Base-by-base conservation (phyloP, 179 eudicot genomes). In the Sideroxylon spinosum region DNA sequence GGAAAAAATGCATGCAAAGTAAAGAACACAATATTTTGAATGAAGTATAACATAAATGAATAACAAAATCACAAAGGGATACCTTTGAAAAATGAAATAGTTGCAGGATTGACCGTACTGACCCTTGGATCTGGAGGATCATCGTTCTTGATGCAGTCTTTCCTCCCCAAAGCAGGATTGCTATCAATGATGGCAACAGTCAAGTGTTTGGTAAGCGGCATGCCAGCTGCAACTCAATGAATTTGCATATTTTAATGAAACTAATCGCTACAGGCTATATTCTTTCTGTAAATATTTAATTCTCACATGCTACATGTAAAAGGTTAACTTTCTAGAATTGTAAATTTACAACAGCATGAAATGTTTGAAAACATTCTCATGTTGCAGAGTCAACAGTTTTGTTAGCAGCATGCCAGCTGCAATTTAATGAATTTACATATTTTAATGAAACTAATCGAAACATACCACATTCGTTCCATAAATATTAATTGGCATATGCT, bases 101-200 rank as follows among this genome's bases (percentile, higher is more conserved):
- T 81, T 63, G 98, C 86, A 55, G 99, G 99, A 48, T 98, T 96
- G 80, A 96, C 88, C 26, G 99, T 94, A 78, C 99, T 96, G 78
- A 96, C 99, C 88, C 99, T 93, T 69, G 97, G 94, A 82, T 96
- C 98, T 69, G 99, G 99, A 29, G 89, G 87, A 63, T 89, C 91
- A 79, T 91, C 91, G 82, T 88, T 91, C 69, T 81, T 91, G 72
- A 93, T 82, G 75, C 76, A 49, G 46, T 75, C 80, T 74, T 81
- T 87, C 76, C 77, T 87, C n/a, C 68, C 74, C 85, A 95, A 81
- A 76, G 94, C 89, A 83, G 98, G 98, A 80, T 90, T 93, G 86
- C 93, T 88, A 79, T 95, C 99, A 80, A 96, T 89, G 78, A 96
- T 92, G 75, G 97, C 99, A 83, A 95, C 86, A 14, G 81, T 83